Base-by-base conservation (phyloP, 2,329 filamentous ascomycete species). In the Fusarium camptoceras region DNA sequence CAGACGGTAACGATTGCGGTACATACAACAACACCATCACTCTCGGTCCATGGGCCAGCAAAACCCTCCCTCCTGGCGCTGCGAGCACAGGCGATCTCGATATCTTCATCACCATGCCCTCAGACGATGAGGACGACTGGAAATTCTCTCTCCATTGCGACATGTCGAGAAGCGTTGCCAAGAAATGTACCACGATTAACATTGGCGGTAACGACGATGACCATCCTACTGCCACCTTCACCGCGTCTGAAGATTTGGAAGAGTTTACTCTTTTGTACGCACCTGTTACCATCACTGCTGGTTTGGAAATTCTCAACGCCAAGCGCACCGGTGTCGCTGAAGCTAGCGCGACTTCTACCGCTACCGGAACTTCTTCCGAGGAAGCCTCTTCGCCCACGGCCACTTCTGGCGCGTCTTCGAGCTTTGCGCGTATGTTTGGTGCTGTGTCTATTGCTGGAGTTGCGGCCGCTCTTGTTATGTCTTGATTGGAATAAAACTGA, bases 71-170 rank as follows among this genome's bases (percentile, higher is more conserved):
- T 5, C 31, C 61, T 1, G 61, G 61, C 1, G 61, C 61, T 1
- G 60, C 61, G 12, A 59, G 51, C 44, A 64, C 61, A 4, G 61
- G 61, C 15, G 24, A 50, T 11, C 48, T 64, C 6, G 60, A 64
- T 9, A 24, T 64, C 12, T 65, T 51, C 27, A 28, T 64, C 18
- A 64, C 44, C n/a, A 41, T 59, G 59, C 51, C 61, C 1, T 37
- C 30, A 25, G 30, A 30, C 11, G 16, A 57, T 5, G 49, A 49
- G 12, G 20, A 34, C 14, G 50, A 58, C 22, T 64, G 60, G 59
- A 39, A 10, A 2, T 59, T 64, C 25, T 65, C 61, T 10, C 14
- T 65, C 2, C 61, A 65, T 31, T 64, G 60, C 31, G 41, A 64
- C 1, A 64, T 64, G 61, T 64, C 51, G 8, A 42, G 46, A 6